Evolutionary conservation across 1,139 yeast species (phyloP).

Genomic region (Yamadazyma epiphylla): DNA sequence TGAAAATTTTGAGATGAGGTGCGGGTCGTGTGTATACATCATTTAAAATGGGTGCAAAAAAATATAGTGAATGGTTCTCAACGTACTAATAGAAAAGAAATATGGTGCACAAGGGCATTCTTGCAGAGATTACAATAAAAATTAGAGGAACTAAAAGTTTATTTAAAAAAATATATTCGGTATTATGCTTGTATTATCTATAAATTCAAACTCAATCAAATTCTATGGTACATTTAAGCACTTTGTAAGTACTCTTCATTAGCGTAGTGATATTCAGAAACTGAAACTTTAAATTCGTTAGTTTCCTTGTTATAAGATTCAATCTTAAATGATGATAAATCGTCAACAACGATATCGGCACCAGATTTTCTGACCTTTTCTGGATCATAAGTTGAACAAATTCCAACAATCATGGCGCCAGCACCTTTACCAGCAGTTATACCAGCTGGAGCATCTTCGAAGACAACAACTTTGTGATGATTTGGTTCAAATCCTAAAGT

Average conservation of each 20-base stretch:
- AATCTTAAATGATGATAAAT: slow-evolving; percentile 49
- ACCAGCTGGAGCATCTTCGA: slow-evolving; percentile 90
- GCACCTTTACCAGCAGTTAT: slow-evolving; percentile 81
- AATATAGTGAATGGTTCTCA: too few relatives aligned
- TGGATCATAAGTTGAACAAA: slow-evolving; percentile 74
- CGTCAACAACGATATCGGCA: slow-evolving; percentile 77
- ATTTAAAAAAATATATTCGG: too few relatives aligned
- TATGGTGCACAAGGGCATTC: too few relatives aligned
- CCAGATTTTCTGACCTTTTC: slow-evolving; percentile 69
- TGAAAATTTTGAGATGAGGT: slow-evolving; percentile 6
- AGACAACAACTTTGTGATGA: slow-evolving; percentile 57
- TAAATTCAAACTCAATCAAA: too few relatives aligned
- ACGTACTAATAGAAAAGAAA: too few relatives aligned
- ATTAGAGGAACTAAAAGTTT: too few relatives aligned
- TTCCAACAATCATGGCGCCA: slow-evolving; percentile 79
- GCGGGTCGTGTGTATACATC: neutral
- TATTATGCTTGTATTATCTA: too few relatives aligned
- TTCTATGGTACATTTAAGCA: too few relatives aligned
- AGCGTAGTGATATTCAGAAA: slow-evolving; percentile 43
- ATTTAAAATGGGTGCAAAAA: too few relatives aligned
- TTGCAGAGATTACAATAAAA: too few relatives aligned
- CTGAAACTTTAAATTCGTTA: slow-evolving; percentile 45
- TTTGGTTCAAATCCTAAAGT: slow-evolving; percentile 49
- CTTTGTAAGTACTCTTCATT: slow-evolving; percentile 39
- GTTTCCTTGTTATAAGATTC: slow-evolving; percentile 43